Evolutionary conservation across 192 early-diverging fungal genomes (phyloP).

Genomic region (Coemansia sp.): DNA sequence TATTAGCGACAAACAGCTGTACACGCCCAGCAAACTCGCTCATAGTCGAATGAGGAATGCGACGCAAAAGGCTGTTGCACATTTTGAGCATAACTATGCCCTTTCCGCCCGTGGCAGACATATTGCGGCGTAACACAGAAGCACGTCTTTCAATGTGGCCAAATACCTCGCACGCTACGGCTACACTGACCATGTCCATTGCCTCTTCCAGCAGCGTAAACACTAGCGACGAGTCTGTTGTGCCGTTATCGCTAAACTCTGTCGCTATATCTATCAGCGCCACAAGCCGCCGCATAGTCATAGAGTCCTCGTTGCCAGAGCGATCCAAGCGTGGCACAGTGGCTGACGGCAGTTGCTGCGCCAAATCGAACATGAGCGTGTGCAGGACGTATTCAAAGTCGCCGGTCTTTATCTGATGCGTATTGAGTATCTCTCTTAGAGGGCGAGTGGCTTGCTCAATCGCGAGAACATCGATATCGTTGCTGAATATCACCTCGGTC

Average conservation of each 20-base stretch:
- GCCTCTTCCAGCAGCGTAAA: conserved; percentile 45
- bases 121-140: conserved; percentile 51
- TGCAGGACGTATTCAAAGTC: conserved; percentile 40
- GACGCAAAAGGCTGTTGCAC: conserved; percentile 86
- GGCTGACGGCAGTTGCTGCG: conserved; percentile 21
- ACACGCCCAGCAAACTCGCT: conserved; percentile 85
- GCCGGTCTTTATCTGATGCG: not conserved
- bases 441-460: not conserved
- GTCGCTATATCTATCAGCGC: conserved; percentile 36
- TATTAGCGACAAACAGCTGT: conserved; percentile 80
- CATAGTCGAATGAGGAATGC: conserved; percentile 83
- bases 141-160: conserved; percentile 45
- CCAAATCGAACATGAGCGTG: conserved; percentile 28
- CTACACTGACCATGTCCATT: conserved; percentile 44
- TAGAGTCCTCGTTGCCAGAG: not conserved
- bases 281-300: conserved; percentile 1
- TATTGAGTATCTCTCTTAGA: not conserved
- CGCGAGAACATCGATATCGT: conserved; percentile 6
- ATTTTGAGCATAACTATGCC: conserved; percentile 77
- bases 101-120: conserved; percentile 79
- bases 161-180: conserved; percentile 25
- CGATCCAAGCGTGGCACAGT: not conserved
- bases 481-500: not conserved
- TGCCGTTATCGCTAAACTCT: conserved; percentile 26
- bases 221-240: conserved; percentile 28